Evolutionary conservation across 2,329 filamentous ascomycete genomes (phyloP).

Genomic region (Neonectria hederae): DNA sequence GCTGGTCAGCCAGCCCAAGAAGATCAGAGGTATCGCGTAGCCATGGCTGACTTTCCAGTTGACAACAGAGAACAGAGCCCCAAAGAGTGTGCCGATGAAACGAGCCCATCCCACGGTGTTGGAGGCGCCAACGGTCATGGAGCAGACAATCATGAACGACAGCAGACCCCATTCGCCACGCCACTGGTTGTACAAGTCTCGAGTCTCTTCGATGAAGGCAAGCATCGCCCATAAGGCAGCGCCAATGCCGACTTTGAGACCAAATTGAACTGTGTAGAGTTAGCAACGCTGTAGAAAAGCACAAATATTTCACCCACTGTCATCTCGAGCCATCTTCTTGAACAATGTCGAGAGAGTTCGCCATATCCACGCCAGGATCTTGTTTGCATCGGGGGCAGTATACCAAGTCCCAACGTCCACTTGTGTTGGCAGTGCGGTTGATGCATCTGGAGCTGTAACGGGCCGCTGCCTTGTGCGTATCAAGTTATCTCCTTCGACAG

Average conservation of each 20-base stretch:
- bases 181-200: constrained; percentile 86
- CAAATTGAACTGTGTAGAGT: constrained; percentile 67
- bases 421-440: neutral
- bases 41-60: constrained; percentile 82
- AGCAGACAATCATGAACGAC: constrained; percentile 98
- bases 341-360: constrained; percentile 48
- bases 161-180: constrained; percentile 95
- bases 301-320: constrained; percentile 51
- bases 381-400: constrained; percentile 28
- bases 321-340: constrained; percentile 55
- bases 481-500: constrained; percentile 32
- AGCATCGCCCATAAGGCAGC: constrained; percentile 89
- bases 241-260: constrained; percentile 91
- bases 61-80: constrained; percentile 77
- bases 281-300: constrained; percentile 53
- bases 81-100: constrained; percentile 86
- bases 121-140: constrained; percentile 96
- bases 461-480: constrained; percentile 22
- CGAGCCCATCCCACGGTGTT: constrained; percentile 91
- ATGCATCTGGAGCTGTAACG: neutral
- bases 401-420: constrained; percentile 23
- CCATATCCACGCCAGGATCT: constrained; percentile 34
- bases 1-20: constrained; percentile 84
- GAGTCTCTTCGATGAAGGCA: constrained; percentile 80
- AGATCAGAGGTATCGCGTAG: constrained; percentile 76